Evolutionary conservation across 768 basidiomycete species (phyloP), one percentile per base, ranked within the genome.

Genomic region (Tulasnella calospora): DNA sequence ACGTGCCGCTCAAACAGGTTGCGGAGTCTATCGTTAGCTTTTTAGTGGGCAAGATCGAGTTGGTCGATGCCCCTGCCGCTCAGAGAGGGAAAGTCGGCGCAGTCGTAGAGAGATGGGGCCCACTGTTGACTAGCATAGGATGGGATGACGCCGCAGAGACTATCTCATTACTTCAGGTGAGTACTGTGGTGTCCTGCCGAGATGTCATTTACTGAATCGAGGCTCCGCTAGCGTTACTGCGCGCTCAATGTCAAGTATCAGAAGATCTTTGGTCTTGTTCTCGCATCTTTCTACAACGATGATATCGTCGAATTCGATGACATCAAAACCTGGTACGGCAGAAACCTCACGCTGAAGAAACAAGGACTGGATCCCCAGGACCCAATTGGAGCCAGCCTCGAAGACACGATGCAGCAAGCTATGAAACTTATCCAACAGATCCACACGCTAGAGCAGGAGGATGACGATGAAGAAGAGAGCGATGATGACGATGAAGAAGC

Each of bases 301-400:
- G 97, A 99, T 83, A 89, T 98, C 69, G 91, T 98, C 2, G 93
- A 94, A 72, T 95, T 96, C 82, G 92, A 94, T 73, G 92, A 95
- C 80, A 92, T 98, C 80, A 90, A 94, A n/a, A 87, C 86, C 72
- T 99, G 97, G 97, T 91, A 96, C 84, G 86, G 83, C 74, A 79
- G 35, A 57, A 71, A 40, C 79, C 30, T 78, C 79, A 35, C 78
- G 79, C 47, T 76, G 80, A 46, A 75, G 80, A 73, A 71, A 55
- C 74, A 55, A 30, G 41, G 78, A 41, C 36, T 36, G n/a, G 69
- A 73, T 33, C 23, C 40, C 35, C 73, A 73, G 70, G 44, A 80
- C 51, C 40, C 36, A 27, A 40, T 70, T 15, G 67, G 38, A 8
- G n/a, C 80, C 30, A 38, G 47, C 15, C 40, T 47, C 41, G 81